Evolutionary conservation across 148 eudicot species (phyloP), one percentile per base, ranked within the genome.

Genomic region (Diospyros lotus): DNA sequence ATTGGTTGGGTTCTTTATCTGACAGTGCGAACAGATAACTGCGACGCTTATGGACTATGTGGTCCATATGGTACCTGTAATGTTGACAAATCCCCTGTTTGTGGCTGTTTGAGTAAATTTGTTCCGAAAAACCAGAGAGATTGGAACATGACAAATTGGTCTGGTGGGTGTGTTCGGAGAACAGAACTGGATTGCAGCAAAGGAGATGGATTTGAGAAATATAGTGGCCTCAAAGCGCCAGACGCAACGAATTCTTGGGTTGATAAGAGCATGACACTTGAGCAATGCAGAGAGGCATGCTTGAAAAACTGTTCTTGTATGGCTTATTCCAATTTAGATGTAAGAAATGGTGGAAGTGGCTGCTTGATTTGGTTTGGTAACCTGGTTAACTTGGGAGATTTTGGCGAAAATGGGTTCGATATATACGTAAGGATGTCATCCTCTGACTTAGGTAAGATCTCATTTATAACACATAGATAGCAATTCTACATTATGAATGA

Each of bases 41-140:
- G 84, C 66, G 84, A 82, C 15, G 17, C 8, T 18, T 82, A 78
- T 54, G 39, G 6, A 7, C 28, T 63, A 5, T 82, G 84, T 44
- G 84, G 84, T n/a, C 76, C 78, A 4, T 65, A 46, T 54, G 84
- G 81, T 2, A 71, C 6, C 42, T 82, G 84, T 38, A 45, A 65
- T 10, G 61, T 64, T 40, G 42, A 28, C 12, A 75, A 50, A 9
- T 70, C 73, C 6, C 81, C 75, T 2, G 53, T 50, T 0, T 82
- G 84, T 46, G 73, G 60, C 4, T 82, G 84, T 43, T 72, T 82
- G 44, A 58, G 55, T 13, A 71, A 78, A 69, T 82, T 69, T n/a
- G 77, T 60, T 41, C 81, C 84, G 0, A 64, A 28, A 28, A 50
- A 44, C 43, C 58, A 44, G 0, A 53, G 59, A 59, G 64, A 75